Conservation (phyloP, 2,329 filamentous ascomycete species). For the Cercospora citrullina region DNA sequence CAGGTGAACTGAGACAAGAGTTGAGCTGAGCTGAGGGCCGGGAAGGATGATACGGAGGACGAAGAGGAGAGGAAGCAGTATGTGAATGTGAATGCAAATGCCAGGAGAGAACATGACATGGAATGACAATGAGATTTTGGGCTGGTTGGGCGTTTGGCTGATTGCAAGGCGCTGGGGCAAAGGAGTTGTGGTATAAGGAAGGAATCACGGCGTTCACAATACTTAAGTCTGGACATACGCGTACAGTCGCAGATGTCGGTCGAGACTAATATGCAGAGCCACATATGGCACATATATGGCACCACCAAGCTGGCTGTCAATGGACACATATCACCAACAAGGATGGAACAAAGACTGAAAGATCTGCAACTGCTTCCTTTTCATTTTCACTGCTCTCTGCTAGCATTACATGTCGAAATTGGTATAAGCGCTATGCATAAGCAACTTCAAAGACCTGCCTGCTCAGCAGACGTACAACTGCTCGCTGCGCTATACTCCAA, state of each 20-base stretch:
- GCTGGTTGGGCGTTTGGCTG: neutral
- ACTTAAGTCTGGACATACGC: neutral
- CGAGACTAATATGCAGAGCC: neutral
- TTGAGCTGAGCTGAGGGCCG: neutral
- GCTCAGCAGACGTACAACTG: conserved; percentile 18
- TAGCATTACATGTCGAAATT: conserved; percentile 28
- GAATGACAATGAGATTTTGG: neutral
- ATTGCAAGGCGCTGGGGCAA: neutral
- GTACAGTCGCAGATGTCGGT: neutral
- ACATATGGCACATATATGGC: neutral
- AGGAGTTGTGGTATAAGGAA: neutral
- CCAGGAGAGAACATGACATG: neutral
- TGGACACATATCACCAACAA: neutral
- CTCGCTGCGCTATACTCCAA: conserved; percentile 20
- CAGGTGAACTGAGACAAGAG: conserved; percentile 58
- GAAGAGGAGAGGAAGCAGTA: neutral
- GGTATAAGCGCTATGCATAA: conserved; percentile 34
- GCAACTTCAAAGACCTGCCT: conserved; percentile 23
- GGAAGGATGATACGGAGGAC: neutral
- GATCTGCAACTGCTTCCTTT: conserved; percentile 14
- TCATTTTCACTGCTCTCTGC: conserved; percentile 18
- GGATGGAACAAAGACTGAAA: neutral
- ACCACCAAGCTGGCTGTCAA: neutral
- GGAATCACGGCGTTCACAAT: neutral
- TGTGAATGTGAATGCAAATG: neutral